Percentiles rank a stretch among this genome's conserved stretches.
phyloP scores from a whole-genome alignment of 345 rosid genomes.

The Acer negundo region DNA sequence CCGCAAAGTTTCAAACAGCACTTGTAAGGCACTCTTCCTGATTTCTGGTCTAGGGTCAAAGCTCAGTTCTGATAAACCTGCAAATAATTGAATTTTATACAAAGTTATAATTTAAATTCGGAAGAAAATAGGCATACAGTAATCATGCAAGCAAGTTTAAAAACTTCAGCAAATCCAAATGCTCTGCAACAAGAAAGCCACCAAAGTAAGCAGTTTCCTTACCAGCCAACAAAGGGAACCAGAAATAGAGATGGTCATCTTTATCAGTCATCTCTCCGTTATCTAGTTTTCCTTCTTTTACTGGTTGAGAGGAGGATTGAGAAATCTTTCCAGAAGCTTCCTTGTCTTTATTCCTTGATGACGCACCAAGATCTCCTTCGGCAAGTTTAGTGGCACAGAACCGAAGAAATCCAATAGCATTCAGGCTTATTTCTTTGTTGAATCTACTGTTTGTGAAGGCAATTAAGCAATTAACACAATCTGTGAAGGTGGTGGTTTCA shows the following conservation, averaged over 20 bases:
- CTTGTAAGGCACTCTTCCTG: constrained; percentile 92
- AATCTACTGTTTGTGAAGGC: constrained; percentile 97
- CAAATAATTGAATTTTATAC: constrained; percentile 10
- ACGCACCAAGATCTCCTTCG: constrained; percentile 80
- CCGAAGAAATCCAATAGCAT: constrained; percentile 89
- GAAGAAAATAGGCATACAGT: not conserved
- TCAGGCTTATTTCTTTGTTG: constrained; percentile 91
- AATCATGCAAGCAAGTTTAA: constrained; percentile 16
- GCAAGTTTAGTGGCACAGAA: constrained; percentile 98
- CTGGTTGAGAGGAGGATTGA: constrained; percentile 52
- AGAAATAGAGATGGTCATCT: constrained; percentile 84
- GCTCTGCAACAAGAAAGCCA: constrained; percentile 9
- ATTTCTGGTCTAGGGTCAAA: constrained; percentile 98
- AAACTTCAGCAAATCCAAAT: constrained; percentile 24
- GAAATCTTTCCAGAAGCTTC: constrained; percentile 52
- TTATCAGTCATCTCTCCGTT: constrained; percentile 63
- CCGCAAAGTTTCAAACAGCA: constrained; percentile 88
- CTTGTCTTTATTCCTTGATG: constrained; percentile 65
- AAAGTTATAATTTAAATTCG: not conserved
- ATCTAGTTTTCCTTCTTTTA: constrained; percentile 59
- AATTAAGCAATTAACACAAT: constrained; percentile 94
- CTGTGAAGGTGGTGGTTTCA: constrained; percentile 98
- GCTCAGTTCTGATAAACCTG: constrained; percentile 99
- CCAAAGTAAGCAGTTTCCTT: constrained; percentile 26
- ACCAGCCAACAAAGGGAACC: constrained; percentile 99